Evolutionary conservation across 2,329 filamentous ascomycete species (phyloP), one percentile per base, ranked within the genome.

Genomic region (Westerdykella aurantiaca): DNA sequence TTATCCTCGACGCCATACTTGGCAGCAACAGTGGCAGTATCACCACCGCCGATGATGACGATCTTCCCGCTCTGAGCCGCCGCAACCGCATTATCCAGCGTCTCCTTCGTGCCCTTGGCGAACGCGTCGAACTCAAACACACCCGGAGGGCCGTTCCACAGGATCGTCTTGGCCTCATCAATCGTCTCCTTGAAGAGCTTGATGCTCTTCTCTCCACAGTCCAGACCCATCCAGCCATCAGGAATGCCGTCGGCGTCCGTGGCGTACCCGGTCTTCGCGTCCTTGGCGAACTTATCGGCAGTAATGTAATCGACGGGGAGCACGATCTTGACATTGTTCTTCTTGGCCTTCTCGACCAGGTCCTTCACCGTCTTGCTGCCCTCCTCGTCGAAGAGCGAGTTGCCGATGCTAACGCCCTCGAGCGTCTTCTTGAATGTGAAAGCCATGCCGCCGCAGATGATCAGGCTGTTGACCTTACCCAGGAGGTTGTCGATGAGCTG

Each of bases 391-490:
- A 95, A 98, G 61, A 98, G 80, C 41, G 76, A 93, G 76, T 83
- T 83, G 49, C 93, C 93, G 56, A 98, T 98, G 71, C 83, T 80
- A 64, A 97, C 83, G 67, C 80, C 78, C 73, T 96, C 81, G 45
- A 97, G 80, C n/a, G 88, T 91, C 82, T 98, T 98, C 81, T 97
- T 97, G 82, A 98, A 98, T 61, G 93, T 98, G 77, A 97, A 98
- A 51, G 93, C 90, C 93, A 98, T 98, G 62, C 82, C 93, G 67
- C 93, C 93, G 70, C 91, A 95, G 73, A 98, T 85, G 72, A 98
- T 86, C 56, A 98, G 81, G 70, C 85, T 93, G 80, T 98, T 81
- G 71, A 98, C 90, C 81, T 98, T 97, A 73, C 89, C 87, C 57
- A 98, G 85, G 56, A 98, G 79, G 80, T 98, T 98, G 76, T 98